These are phyloP conservation scores for Allantophomopsis lycopodina DNA, from an alignment of 2,329 filamentous ascomycete genomes.

Conservation along the genomic window DNA sequence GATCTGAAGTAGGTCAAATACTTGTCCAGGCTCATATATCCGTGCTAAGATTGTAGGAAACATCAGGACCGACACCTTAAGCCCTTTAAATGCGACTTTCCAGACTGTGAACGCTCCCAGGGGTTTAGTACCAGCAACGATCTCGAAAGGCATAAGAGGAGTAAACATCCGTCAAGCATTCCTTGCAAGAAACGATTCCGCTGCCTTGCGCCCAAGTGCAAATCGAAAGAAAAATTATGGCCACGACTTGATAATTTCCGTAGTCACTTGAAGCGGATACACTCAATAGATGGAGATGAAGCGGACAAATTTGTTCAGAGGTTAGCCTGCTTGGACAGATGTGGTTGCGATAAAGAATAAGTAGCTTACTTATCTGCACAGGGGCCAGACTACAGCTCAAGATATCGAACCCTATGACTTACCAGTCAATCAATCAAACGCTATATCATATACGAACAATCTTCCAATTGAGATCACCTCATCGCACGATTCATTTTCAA, in stretches of 20 bases:
- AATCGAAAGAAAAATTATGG: conserved; percentile 55
- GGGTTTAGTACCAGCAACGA: conserved; percentile 77
- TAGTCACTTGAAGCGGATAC: conserved; percentile 60
- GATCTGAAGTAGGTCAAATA: conserved; percentile 34
- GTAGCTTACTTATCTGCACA: not conserved
- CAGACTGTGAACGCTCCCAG: conserved; percentile 39
- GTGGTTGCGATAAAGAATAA: not conserved
- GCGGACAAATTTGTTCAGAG: conserved; percentile 27
- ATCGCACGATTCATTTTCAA: too few relatives aligned
- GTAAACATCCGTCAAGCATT: conserved; percentile 44
- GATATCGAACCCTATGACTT: not conserved
- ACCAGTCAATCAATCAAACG: too few relatives aligned
- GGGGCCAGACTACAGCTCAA: not conserved
- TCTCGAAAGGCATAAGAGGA: conserved; percentile 63
- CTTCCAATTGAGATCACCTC: too few relatives aligned
- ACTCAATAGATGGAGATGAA: conserved; percentile 30
- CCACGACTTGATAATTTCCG: conserved; percentile 78
- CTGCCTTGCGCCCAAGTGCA: conserved; percentile 44
- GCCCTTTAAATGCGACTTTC: conserved; percentile 45
- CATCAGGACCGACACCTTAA: conserved; percentile 59
- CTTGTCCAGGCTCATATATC: conserved; percentile 1
- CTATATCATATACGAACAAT: too few relatives aligned
- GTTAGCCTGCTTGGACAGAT: conserved; percentile 21
- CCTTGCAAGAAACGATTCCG: conserved; percentile 36
- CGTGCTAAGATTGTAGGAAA: conserved; percentile 41